Evolutionary conservation across 371 early-diverging fungal genomes (phyloP), one percentile per base, ranked within the genome.

Genomic region (Mucor circinelloides): DNA sequence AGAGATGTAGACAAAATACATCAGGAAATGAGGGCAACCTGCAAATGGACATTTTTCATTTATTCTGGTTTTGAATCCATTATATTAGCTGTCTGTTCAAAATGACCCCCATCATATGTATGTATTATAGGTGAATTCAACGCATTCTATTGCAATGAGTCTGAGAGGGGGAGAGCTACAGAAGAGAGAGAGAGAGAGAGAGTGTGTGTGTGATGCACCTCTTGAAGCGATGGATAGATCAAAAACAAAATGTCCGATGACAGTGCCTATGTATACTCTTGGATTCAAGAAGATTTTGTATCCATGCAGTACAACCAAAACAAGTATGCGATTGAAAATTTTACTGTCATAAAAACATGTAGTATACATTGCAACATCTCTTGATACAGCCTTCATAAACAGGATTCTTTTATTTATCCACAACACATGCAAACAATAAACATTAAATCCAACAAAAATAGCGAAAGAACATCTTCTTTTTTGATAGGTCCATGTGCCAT

Each of bases 41-140:
- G n/a, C 57, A 56, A 56, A 56, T 56, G 57, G 57, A n/a, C 57
- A 56, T 56, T 32, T 54, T 56, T 56, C 57, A 32, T 56, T 56
- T 31, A 21, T 19, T 56, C 32, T 56, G 31, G 30, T 56, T 56
- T 56, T 52, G 27, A 52, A 27, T 52, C 52, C 27, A 27, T 52
- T 52, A 13, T 52, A 27, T 27, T 52, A 25, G 52, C 8, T 52
- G 46, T 46, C 19, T 19, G 10, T 19, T 21, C 3, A 19, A 46
- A 46, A 46, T 21, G 46, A 21, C 46, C 46, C 46, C 46, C 17
- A 40, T 40, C 5, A 13, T 10, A 36, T 36, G 4, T 13, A 6
- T 34, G 34, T 4, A 0, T 36, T 10, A 1, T 13, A 13, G 10
- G 13, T 36, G 36, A 36, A 13, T 44, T 50, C 50, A 23, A 50